Evolutionary conservation across 345 rosid species (phyloP), one percentile per base, ranked within the genome.

Genomic region (Eucalyptus cladocalyx): DNA sequence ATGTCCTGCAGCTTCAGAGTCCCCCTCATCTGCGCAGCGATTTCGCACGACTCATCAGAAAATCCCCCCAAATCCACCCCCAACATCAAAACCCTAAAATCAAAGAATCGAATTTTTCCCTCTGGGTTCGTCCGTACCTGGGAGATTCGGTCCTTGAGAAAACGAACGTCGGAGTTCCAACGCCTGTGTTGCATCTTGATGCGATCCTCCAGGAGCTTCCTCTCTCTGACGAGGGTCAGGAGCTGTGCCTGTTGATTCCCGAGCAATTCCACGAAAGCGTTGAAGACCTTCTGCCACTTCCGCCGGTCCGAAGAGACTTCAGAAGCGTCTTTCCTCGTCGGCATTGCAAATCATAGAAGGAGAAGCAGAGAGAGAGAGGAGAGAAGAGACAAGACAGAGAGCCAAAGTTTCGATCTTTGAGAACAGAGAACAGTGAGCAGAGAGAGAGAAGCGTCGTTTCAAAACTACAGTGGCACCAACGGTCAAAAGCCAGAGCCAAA

Each of bases 211-310:
- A 97, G 92, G 19, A 92, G 65, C 88, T 93, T 94, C 93, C 95
- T 93, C 87, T 97, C 96, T 90, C 91, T 88, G 40, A 94, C 90
- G 43, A 98, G 94, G 40, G 94, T 90, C 62, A 92, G 90, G 43
- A 96, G 95, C 96, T 96, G 97, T 45, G 93, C 92, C 89, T 97
- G 97, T 88, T 94, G 96, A 76, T 92, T 89, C 83, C 92, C 92
- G 51, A 98, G 65, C 76, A 95, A 90, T 67, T 95, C 91, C 43
- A 96, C 94, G 88, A 96, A 56, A 40, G 91, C 89, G 56, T 94
- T 89, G 90, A 96, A 95, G 21, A 98, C 90, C 67, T 86, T 93
- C 60, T 90, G 95, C 98, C 99, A 95, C 86, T 94, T 97, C 92
- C 86, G 87, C 34, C 95, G 94, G 54, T 95, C 96, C 37, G 94